phyloP scores from a whole-genome alignment of 2,329 filamentous ascomycete species.

The Stagonosporopsis tanaceti region DNA sequence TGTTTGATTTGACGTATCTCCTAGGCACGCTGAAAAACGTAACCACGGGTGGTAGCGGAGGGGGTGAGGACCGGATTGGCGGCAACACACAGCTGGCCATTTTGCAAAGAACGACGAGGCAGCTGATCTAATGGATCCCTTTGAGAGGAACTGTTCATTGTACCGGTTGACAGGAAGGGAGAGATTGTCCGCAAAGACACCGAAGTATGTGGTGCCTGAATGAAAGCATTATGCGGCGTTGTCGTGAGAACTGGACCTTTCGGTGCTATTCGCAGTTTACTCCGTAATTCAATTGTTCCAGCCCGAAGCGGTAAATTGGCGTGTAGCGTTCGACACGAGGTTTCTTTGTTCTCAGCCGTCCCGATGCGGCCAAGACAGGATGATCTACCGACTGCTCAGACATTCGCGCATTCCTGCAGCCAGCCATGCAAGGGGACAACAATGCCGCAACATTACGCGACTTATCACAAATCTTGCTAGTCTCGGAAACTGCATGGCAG shows the following conservation, averaged over 20 bases:
- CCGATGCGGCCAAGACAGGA: slow-evolving; percentile 44
- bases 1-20: slow-evolving; percentile 46
- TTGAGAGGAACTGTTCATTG: slow-evolving; percentile 46
- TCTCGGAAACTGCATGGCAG: slow-evolving; percentile 24
- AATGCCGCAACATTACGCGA: slow-evolving; percentile 31
- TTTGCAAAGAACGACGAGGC: slow-evolving; percentile 34
- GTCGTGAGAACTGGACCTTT: slow-evolving; percentile 17
- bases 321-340: slow-evolving; percentile 35
- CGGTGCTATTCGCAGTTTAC: slow-evolving; percentile 26
- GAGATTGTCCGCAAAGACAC: slow-evolving; percentile 20
- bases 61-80: slow-evolving; percentile 36
- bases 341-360: slow-evolving; percentile 49
- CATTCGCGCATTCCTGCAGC: slow-evolving; percentile 42
- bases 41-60: slow-evolving; percentile 35
- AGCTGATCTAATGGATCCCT: slow-evolving; percentile 40
- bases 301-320: slow-evolving; percentile 41
- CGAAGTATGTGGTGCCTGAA: slow-evolving; percentile 17
- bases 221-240: slow-evolving; percentile 44
- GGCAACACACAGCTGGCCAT: slow-evolving; percentile 47
- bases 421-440: slow-evolving; percentile 48
- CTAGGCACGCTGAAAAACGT: slow-evolving; percentile 47
- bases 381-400: slow-evolving; percentile 39
- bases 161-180: slow-evolving; percentile 40
- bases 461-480: slow-evolving; percentile 24
- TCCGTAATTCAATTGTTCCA: slow-evolving; percentile 48